Percentiles rank a stretch among this genome's conserved stretches.
These are phyloP conservation scores for Botryotinia globosa DNA, from an alignment of 2,329 filamentous ascomycete genomes.

Conservation along the genomic window DNA sequence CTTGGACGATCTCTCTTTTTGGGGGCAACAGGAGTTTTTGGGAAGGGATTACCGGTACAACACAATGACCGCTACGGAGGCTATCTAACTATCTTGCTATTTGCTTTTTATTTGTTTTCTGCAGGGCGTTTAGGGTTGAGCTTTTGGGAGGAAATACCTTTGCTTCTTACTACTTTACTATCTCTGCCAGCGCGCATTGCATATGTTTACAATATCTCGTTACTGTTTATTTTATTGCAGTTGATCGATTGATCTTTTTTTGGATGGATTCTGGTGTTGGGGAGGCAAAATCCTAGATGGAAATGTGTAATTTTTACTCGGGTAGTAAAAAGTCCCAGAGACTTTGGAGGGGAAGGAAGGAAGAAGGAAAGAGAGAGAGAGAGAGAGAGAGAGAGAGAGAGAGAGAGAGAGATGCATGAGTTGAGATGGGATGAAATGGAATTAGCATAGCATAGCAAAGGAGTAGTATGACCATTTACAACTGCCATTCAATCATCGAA, in stretches of 20 bases:
- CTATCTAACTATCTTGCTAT: constrained; percentile 10
- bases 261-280: constrained; percentile 18
- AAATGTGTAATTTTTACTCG: constrained; percentile 20
- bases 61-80: constrained; percentile 12
- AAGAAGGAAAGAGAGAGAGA: background rate
- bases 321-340: background rate
- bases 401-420: background rate
- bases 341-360: background rate
- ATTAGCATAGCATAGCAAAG: background rate
- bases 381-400: no score
- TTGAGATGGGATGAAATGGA: background rate
- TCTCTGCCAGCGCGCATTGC: constrained; percentile 13
- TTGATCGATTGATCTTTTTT: constrained; percentile 10
- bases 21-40: background rate
- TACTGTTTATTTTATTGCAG: constrained; percentile 3
- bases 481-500: background rate
- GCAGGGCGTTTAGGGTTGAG: background rate
- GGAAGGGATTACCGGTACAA: constrained; percentile 8
- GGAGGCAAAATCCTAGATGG: constrained; percentile 14
- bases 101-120: background rate
- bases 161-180: constrained; percentile 12
- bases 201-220: constrained; percentile 11
- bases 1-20: background rate
- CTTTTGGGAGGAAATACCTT: background rate
- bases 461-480: background rate